Base-by-base conservation (phyloP, 495 filamentous ascomycete genomes). In the Aspergillus taichungensis region DNA sequence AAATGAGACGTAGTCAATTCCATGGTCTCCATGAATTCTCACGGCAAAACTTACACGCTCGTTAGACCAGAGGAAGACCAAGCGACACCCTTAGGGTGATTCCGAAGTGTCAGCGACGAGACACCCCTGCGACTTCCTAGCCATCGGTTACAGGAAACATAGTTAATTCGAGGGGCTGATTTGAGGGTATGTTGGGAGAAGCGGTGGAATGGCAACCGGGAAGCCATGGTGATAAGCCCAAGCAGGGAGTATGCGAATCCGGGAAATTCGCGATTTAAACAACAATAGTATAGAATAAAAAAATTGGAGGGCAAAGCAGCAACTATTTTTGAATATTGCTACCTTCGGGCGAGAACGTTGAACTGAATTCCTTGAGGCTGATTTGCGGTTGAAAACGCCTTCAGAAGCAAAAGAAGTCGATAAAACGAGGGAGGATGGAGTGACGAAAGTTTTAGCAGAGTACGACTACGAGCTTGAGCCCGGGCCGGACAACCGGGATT, bases 191-290 rank as follows among this genome's bases (percentile, higher is more conserved):
- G 67, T 41, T 44, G 60, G 33, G 65, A 55, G 37, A 71, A 58
- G 55, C 62, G 65, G 49, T 57, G 54, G 39, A 67, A 47, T 38
- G 65, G 57, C 51, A 71, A 54, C 56, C 67, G 63, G 63, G 62
- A 63, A 63, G 65, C 59, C 67, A 71, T 71, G 49, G 34, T 63
- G 47, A 52, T 32, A 34, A 34, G 33, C 18, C 18, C 18, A 24
- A 24, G 18, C 18, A 24, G 18, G 18, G 18, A 24, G 18, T 24
- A 24, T 24, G 18, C 18, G 18, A 24, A 24, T 24, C 18, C 18
- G 18, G 18, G 18, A 24, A 4, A 4, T 24, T 24, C 18, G 18
- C 18, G 18, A 24, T 24, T 24, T 24, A 24, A 24, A 24, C 1
- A 4, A 24, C 18, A 24, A 24, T 24, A 24, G 18, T 24, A 24